Evolutionary conservation across 176 grass and related monocot genomes (phyloP), one percentile per base, ranked within the genome.

Genomic region (Musa schizocarpa): DNA sequence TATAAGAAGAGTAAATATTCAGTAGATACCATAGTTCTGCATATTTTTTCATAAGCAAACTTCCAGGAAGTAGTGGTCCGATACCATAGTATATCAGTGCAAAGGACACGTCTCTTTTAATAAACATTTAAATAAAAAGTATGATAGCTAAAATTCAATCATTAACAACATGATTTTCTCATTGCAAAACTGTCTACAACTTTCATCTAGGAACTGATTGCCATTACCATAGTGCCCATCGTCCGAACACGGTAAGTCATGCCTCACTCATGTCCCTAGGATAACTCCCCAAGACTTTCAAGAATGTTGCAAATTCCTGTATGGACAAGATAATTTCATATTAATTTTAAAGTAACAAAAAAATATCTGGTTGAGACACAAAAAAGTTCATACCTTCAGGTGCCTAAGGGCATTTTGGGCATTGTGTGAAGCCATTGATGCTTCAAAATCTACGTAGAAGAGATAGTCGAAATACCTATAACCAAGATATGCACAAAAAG

Each of bases 391-490:
- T 82, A 90, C 89, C 93, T 92, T 85, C 74, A 96, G 77, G 81
- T 92, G 88, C 69, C 72, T 83, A 24, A 96, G 87, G 77, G 93
- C 93, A 81, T 94, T 88, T 54, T 83, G 80, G 83, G 90, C 84
- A 81, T 86, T 88, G 49, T 83, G 76, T 77, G 86, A 87, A 75
- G 93, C 89, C 93, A 96, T 90, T 76, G 93, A 96, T 20, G 87
- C 85, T 57, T 92, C 93, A 54, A 96, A 89, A 86, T 96, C 89
- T 8, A 92, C 93, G 61, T 96, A 96, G 77, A 92, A 96, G 55
- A 90, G 85, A 74, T 96, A 92, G 79, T 96, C 88, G 19, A 96
- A 96, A 62, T 92, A 87, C 83, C 93, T 96, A 79, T 96, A 79
- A 50, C 9, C 26, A 54, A 76, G 53, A 51, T 71, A 43, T 66